Evolutionary conservation across 306 rosid species (phyloP), one percentile per base, ranked within the genome.

Genomic region (Prunus mume): DNA sequence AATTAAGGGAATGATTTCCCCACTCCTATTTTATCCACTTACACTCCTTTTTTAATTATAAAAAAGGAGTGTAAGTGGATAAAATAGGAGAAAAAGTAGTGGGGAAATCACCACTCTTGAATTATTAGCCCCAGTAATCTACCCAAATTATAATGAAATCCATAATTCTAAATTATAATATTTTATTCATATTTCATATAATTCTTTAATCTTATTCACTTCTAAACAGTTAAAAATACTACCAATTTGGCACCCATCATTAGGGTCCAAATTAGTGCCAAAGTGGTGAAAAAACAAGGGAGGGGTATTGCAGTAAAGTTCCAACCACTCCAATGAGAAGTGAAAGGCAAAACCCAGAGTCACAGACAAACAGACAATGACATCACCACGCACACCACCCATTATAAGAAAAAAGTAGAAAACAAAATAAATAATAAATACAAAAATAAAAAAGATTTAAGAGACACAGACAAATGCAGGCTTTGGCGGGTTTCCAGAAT

Each of bases 401-500:
- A 52, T 14, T 14, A 18, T 49, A 19, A 47, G 45, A 24, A 49
- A 49, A 41, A 19, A 30, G 19, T 3, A 5, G 2, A 27, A 24
- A 47, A 20, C 9, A 46, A 62, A 50, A 66, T 11, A 9, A 55
- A 43, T 6, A 38, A 32, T 20, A 76, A 66, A 14, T 12, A 45
- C 8, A 56, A 71, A 52, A 55, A 10, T 10, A 58, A 64, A 65
- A 56, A 71, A 55, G 46, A 75, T 72, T 56, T 20, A 72, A 75
- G 19, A 71, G 20, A 24, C 61, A 45, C 6, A 58, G 73, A 67
- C 76, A 55, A 73, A 54, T 72, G 61, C 14, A 71, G 82, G 75
- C 49, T 72, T 85, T 88, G 84, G 87, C 86, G 83, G 86, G 87
- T 83, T 87, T 62, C 69, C 69, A 73, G 77, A 73, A 41, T 38